These are phyloP conservation scores for Aspergillus tanneri DNA, from an alignment of 2,329 filamentous ascomycete species.

Conservation along the genomic window DNA sequence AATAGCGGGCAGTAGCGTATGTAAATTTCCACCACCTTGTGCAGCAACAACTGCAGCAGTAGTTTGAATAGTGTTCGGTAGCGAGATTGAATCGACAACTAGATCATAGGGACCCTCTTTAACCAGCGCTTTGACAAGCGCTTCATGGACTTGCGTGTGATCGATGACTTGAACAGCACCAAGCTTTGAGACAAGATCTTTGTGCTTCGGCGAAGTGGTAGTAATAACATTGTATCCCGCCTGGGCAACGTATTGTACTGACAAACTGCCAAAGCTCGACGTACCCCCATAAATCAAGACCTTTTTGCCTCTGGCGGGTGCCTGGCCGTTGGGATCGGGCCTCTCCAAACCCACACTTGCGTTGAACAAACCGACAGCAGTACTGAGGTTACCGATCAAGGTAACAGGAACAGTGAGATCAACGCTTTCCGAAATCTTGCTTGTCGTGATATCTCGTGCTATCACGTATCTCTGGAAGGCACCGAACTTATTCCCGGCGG, in stretches of 20 bases:
- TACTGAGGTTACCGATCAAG: conserved; percentile 20
- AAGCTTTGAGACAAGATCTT: conserved; percentile 3
- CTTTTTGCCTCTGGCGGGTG: conserved; percentile 5
- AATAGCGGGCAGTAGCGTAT: no score
- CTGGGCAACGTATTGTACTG: conserved; percentile 10
- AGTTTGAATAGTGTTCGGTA: no score
- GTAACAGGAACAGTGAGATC: conserved; percentile 11
- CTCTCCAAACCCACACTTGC: conserved; percentile 15
- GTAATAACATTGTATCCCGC: conserved; percentile 15
- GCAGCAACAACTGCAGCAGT: no score
- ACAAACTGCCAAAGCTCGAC: conserved; percentile 5
- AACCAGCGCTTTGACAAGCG: not conserved
- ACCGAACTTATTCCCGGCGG: conserved; percentile 17
- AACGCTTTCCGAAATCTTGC: conserved; percentile 6
- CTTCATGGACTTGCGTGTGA: conserved; percentile 8
- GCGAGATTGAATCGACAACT: conserved; percentile 5
- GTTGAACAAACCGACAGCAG: conserved; percentile 17
- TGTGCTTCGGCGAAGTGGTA: conserved; percentile 12
- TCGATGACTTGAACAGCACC: conserved; percentile 13
- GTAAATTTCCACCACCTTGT: no score
- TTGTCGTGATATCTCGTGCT: conserved; percentile 5
- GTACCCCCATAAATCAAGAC: conserved; percentile 15
- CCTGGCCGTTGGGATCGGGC: conserved; percentile 10
- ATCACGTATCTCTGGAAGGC: conserved; percentile 22
- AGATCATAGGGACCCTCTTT: conserved; percentile 10